phyloP scores from a whole-genome alignment of 2,329 filamentous ascomycete species.

The Emergomyces orientalis region DNA sequence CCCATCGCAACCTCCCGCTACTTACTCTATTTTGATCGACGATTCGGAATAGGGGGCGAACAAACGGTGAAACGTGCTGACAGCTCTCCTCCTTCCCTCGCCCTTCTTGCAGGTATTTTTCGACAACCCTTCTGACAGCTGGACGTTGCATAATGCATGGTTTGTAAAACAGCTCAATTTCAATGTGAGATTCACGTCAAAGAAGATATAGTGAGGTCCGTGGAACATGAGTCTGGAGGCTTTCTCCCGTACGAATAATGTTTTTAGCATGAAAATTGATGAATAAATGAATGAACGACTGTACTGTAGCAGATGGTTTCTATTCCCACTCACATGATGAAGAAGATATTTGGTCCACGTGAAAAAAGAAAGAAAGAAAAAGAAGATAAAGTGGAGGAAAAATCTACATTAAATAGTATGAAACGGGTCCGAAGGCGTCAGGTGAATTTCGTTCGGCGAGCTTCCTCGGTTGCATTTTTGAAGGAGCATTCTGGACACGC shows the following conservation, averaged over 20 bases:
- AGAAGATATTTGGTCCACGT: background rate
- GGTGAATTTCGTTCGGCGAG: background rate
- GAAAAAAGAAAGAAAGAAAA: no score
- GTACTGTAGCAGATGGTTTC: no score
- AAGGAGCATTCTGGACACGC: no score
- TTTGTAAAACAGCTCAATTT: slow-evolving; percentile 36
- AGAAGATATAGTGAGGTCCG: background rate
- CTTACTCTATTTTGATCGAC: background rate
- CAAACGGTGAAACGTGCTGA: background rate
- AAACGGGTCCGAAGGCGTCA: background rate
- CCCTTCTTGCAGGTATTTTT: slow-evolving; percentile 8
- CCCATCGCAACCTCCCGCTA: background rate
- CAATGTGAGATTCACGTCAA: slow-evolving; percentile 17
- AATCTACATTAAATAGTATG: background rate
- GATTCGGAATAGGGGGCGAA: background rate
- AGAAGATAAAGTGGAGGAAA: no score
- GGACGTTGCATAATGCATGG: slow-evolving; percentile 45
- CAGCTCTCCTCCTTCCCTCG: background rate
- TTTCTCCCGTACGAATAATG: background rate
- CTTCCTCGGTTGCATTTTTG: no score
- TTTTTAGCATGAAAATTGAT: background rate
- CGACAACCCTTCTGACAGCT: slow-evolving; percentile 19
- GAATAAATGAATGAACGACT: background rate
- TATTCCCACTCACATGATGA: no score
- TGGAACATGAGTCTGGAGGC: background rate